phyloP scores from a whole-genome alignment of 192 early-diverging fungal species.

The Thoreauomyces humboldtii region DNA sequence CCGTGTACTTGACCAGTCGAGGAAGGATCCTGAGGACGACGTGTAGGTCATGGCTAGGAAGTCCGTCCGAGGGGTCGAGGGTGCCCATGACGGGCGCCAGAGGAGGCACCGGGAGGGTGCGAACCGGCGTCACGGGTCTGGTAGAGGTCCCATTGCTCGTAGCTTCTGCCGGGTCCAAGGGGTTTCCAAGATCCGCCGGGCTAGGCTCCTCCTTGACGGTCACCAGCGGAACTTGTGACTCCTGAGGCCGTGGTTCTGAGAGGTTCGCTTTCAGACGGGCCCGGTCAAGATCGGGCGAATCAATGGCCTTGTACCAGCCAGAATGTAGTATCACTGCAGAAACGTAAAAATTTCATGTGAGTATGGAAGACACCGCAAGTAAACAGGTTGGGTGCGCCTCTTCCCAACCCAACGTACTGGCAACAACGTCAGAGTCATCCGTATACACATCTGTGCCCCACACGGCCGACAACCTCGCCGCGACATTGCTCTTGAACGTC shows the following conservation, averaged over 20 bases:
- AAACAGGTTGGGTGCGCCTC: background rate
- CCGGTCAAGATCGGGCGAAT: conserved; percentile 26
- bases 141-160: background rate
- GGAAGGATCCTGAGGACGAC: conserved; percentile 72
- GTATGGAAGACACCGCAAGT: background rate
- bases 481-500: conserved; percentile 57
- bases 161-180: background rate
- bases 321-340: conserved; percentile 60
- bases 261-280: background rate
- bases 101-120: background rate
- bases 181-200: background rate
- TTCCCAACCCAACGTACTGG: conserved; percentile 68
- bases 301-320: conserved; percentile 52
- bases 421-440: conserved; percentile 81
- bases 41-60: conserved; percentile 62
- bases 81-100: conserved; percentile 30
- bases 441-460: conserved; percentile 88
- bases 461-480: conserved; percentile 59
- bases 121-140: background rate
- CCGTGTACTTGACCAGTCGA: conserved; percentile 65
- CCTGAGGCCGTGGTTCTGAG: no score
- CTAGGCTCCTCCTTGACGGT: no score
- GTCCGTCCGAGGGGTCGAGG: conserved; percentile 30
- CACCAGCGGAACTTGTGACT: no score
- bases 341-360: background rate